Percentiles rank a stretch among this genome's conserved stretches.
Evolutionary conservation across 192 early-diverging fungal genomes (phyloP).

Genomic region (Rhizophagus sp.): DNA sequence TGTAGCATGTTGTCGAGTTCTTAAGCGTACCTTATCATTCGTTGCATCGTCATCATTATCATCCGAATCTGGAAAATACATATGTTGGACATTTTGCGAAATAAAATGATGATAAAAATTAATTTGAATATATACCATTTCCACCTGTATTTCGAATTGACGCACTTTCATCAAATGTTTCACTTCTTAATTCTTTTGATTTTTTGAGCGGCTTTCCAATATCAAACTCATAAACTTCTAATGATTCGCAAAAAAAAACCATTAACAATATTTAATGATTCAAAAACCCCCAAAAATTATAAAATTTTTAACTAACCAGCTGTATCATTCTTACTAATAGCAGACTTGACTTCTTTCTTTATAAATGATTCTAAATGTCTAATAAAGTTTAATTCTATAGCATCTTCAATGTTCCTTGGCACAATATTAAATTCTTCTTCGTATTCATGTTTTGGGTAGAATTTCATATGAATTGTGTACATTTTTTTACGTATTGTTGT

Average conservation of each 20-base stretch:
- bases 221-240: not conserved
- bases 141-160: conserved; percentile 36
- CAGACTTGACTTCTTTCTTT: conserved; percentile 54
- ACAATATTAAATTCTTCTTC: conserved; percentile 73
- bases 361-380: conserved; percentile 74
- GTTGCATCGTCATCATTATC: conserved; percentile 77
- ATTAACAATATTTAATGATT: not conserved
- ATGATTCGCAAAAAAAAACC: not conserved
- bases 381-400: conserved; percentile 78
- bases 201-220: not conserved
- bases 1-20: conserved; percentile 63
- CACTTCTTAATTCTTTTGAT: not conserved
- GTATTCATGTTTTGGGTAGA: conserved; percentile 84
- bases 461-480: conserved; percentile 77
- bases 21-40: conserved; percentile 58
- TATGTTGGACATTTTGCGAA: not conserved
- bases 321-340: not conserved
- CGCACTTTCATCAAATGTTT: conserved; percentile 15
- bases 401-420: conserved; percentile 64
- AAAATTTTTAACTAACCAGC: not conserved
- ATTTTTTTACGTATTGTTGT: conserved; percentile 62
- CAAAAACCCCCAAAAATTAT: not conserved
- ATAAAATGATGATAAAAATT: not conserved
- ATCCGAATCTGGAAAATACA: conserved; percentile 48
- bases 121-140: conserved; percentile 24